phyloP scores from a whole-genome alignment of 345 rosid species.

The Clarkia xantiana region DNA sequence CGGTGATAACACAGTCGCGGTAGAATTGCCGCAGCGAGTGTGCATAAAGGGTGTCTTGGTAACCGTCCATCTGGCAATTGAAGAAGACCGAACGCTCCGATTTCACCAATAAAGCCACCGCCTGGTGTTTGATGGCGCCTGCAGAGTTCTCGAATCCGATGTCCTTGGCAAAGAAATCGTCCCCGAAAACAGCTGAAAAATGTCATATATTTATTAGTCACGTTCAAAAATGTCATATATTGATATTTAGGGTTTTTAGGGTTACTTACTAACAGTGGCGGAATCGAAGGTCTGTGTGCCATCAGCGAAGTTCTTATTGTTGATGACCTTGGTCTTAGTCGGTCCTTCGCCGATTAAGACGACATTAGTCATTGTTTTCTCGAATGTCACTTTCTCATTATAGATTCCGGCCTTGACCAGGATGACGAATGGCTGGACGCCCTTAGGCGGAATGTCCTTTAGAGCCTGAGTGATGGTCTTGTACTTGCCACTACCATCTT shows the following conservation, averaged over 20 bases:
- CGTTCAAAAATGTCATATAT: not conserved
- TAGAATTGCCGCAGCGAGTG: conserved; percentile 72
- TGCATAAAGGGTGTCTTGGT: conserved; percentile 56
- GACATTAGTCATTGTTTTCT: conserved; percentile 8
- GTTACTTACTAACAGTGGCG: conserved; percentile 23
- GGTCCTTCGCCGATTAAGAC: conserved; percentile 24
- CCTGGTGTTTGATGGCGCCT: conserved; percentile 54
- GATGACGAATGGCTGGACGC: conserved; percentile 13
- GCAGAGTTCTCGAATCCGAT: conserved; percentile 70
- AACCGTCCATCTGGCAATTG: conserved; percentile 65
- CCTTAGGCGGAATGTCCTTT: conserved; percentile 5
- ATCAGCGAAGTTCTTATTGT: conserved; percentile 14
- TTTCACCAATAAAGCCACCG: conserved; percentile 52
- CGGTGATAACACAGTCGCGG: conserved; percentile 61
- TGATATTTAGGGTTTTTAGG: not conserved
- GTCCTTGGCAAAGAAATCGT: conserved; percentile 45
- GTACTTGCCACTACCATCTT: conserved; percentile 34
- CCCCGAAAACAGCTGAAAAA: conserved; percentile 47
- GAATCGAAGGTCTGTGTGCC: conserved; percentile 16
- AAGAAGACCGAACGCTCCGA: conserved; percentile 49
- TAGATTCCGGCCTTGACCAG: conserved; percentile 20
- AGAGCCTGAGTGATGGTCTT: conserved; percentile 16
- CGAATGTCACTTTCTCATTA: conserved; percentile 16
- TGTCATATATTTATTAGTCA: not conserved
- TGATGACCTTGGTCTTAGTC: conserved; percentile 18